Percentiles rank a stretch among this genome's conserved stretches.
Evolutionary conservation across 192 early-diverging fungal species (phyloP).

Genomic region (Podila minutissima): DNA sequence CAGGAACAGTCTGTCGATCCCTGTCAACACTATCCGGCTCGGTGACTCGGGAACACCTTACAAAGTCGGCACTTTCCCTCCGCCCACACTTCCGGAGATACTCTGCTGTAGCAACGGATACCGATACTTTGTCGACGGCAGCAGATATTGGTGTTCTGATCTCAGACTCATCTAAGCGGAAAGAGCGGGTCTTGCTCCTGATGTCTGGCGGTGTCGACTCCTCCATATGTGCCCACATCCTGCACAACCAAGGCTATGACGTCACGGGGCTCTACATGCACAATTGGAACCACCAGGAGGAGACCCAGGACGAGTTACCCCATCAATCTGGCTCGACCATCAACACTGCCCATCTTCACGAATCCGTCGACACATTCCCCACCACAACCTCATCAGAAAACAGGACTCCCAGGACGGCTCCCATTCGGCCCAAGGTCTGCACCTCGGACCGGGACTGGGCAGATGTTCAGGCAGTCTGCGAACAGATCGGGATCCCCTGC

Average conservation of each 20-base stretch:
- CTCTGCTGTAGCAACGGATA: too few species aligned
- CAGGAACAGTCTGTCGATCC: too few species aligned
- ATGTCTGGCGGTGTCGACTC: slow-evolving; percentile 98
- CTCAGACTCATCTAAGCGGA: not conserved
- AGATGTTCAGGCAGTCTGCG: slow-evolving; percentile 80
- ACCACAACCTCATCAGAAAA: not conserved
- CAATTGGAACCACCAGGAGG: slow-evolving; percentile 81
- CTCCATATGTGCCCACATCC: slow-evolving; percentile 81
- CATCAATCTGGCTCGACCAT: not conserved
- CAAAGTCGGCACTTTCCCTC: too few species aligned
- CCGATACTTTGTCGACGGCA: too few species aligned
- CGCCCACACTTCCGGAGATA: too few species aligned
- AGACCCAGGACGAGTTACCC: slow-evolving; percentile 75
- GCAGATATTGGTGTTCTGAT: too few species aligned
- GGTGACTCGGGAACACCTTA: too few species aligned
- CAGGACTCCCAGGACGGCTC: slow-evolving; percentile 8
- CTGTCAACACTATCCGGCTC: too few species aligned
- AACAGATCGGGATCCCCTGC: slow-evolving; percentile 71
- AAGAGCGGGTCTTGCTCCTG: slow-evolving; percentile 71
- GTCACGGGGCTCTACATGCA: slow-evolving; percentile 92
- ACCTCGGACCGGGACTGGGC: slow-evolving; percentile 80
- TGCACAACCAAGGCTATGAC: slow-evolving; percentile 70
- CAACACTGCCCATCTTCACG: not conserved
- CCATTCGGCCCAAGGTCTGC: slow-evolving; percentile 62
- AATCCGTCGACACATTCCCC: not conserved